These are phyloP conservation scores for Aspergillus alliaceus DNA, from an alignment of 2,329 filamentous ascomycete genomes.

Conservation along the genomic window DNA sequence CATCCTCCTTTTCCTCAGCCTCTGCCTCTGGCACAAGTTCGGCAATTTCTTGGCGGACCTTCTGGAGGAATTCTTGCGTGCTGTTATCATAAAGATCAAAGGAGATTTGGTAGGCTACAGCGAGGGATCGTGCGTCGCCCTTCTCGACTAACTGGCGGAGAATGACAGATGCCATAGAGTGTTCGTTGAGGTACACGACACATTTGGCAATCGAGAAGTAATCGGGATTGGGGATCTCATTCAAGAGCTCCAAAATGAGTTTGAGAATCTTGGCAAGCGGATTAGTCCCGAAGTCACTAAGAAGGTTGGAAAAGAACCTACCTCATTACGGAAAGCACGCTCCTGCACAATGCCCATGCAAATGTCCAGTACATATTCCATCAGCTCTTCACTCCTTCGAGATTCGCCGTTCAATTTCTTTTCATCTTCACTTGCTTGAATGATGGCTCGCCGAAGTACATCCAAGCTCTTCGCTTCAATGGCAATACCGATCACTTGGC, in stretches of 20 bases:
- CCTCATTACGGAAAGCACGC: constrained; percentile 74
- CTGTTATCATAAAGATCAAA: constrained; percentile 99
- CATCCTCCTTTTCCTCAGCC: constrained; percentile 35
- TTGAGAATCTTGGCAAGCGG: constrained; percentile 67
- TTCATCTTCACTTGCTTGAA: constrained; percentile 84
- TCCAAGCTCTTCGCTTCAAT: constrained; percentile 92
- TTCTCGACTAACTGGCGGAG: constrained; percentile 78
- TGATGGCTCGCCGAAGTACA: constrained; percentile 80
- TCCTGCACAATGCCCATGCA: constrained; percentile 99
- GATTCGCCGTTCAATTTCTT: constrained; percentile 63
- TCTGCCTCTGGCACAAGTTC: constrained; percentile 47
- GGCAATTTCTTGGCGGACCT: constrained; percentile 80
- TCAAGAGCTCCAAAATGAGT: constrained; percentile 91
- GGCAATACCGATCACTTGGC: constrained; percentile 94
- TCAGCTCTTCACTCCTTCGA: constrained; percentile 78
- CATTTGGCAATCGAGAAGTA: constrained; percentile 99
- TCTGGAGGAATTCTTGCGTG: constrained; percentile 92
- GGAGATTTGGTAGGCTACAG: constrained; percentile 93
- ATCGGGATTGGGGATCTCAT: constrained; percentile 86
- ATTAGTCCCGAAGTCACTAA: constrained; percentile 3
- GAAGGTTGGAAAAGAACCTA: constrained; percentile 29
- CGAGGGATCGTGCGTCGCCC: constrained; percentile 73
- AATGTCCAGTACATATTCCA: constrained; percentile 94
- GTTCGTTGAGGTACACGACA: constrained; percentile 90
- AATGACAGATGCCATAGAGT: constrained; percentile 85